A percentile compares a stretch with the other conserved stretches of the same genome.
Conservation (phyloP, 2,329 filamentous ascomycete species). For the Diaporthe ilicicola region DNA sequence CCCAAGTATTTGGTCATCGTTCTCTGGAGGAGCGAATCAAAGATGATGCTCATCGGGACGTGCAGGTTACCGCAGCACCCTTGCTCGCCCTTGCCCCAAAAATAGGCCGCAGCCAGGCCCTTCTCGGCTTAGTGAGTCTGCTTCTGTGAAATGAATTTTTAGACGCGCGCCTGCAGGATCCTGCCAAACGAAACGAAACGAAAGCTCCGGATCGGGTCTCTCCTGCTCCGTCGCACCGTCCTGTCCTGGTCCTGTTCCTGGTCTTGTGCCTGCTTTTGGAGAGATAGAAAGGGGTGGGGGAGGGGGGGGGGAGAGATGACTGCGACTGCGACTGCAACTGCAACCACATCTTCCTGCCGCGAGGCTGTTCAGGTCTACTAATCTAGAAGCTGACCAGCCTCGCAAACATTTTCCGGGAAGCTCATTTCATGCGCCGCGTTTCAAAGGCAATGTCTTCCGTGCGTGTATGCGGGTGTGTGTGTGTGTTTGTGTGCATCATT, state of each 20-base stretch:
- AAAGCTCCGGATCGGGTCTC: slow-evolving; percentile 3
- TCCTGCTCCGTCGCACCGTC: slow-evolving; percentile 4
- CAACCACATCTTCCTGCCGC: slow-evolving; percentile 1
- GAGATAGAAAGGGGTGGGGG: too few species aligned
- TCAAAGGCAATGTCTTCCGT: not conserved
- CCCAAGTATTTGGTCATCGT: not conserved
- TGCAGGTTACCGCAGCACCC: not conserved
- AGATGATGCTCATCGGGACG: not conserved
- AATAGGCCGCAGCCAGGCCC: slow-evolving; percentile 15
- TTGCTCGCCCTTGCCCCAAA: not conserved
- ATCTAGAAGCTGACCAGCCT: slow-evolving; percentile 7
- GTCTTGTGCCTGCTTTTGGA: not conserved
- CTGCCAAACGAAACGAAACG: slow-evolving; percentile 4
- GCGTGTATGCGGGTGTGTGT: not conserved
- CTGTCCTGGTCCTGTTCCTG: not conserved
- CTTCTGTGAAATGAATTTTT: slow-evolving; percentile 14
- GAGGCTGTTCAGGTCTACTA: slow-evolving; percentile 6
- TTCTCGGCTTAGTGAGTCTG: not conserved
- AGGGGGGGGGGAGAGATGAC: not conserved
- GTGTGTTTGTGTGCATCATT: not conserved
- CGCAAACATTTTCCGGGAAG: not conserved
- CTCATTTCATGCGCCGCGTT: slow-evolving; percentile 7
- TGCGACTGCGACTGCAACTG: not conserved
- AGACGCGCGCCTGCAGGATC: slow-evolving; percentile 33
- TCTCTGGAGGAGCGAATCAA: not conserved